phyloP scores from a whole-genome alignment of 2,329 filamentous ascomycete species.

The Fusarium buharicum region DNA sequence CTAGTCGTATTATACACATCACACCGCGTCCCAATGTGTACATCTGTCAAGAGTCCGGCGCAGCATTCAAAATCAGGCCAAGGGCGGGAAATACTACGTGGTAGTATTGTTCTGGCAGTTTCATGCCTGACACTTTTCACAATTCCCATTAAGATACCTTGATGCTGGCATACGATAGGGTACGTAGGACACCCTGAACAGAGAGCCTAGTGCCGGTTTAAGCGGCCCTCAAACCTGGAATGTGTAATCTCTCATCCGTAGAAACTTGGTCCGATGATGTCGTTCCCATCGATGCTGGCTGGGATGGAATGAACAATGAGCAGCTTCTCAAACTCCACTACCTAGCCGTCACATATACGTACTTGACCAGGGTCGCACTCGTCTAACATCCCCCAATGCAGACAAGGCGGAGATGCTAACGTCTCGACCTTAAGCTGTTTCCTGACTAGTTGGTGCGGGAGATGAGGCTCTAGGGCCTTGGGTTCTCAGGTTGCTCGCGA shows the following conservation, averaged over 20 bases:
- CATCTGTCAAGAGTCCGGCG: constrained; percentile 15
- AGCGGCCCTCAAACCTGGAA: constrained; percentile 25
- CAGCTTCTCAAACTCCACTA: background rate
- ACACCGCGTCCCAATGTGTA: constrained; percentile 22
- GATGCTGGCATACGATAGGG: background rate
- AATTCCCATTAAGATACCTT: background rate
- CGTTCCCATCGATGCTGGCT: background rate
- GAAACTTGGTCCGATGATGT: background rate
- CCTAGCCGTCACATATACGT: background rate
- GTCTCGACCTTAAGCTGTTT: constrained; percentile 38
- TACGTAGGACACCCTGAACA: background rate
- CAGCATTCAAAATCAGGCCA: constrained; percentile 2
- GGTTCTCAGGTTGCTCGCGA: constrained; percentile 16
- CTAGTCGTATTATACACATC: constrained; percentile 34
- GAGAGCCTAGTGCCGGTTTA: background rate
- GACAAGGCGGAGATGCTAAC: constrained; percentile 32
- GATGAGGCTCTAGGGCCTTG: constrained; percentile 36
- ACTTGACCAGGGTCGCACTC: constrained; percentile 38
- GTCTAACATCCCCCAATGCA: constrained; percentile 44
- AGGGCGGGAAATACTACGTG: constrained; percentile 3
- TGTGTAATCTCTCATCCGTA: constrained; percentile 9
- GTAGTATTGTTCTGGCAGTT: background rate
- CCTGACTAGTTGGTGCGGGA: constrained; percentile 35
- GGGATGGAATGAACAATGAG: background rate
- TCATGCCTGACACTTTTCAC: background rate